Evolutionary conservation across 2,329 filamentous ascomycete genomes (phyloP).

Genomic region (Diaporthe amygdali): DNA sequence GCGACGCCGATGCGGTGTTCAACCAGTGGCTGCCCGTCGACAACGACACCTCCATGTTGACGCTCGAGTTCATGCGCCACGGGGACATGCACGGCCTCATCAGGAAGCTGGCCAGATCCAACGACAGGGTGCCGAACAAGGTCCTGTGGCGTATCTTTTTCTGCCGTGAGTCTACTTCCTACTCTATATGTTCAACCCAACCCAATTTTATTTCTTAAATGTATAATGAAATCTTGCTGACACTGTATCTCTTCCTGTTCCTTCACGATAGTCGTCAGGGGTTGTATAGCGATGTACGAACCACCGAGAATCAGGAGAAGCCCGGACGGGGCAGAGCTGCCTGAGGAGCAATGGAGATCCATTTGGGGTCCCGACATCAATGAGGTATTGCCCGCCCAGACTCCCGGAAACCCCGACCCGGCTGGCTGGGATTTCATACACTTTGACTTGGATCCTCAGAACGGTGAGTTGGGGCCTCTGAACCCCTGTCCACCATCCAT

Average conservation of each 20-base stretch:
- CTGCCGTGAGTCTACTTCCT: background rate
- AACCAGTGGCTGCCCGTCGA: background rate
- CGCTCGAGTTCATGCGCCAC: background rate
- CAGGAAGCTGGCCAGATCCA: background rate
- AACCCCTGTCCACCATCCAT: background rate
- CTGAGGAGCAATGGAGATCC: background rate
- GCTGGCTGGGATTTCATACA: background rate
- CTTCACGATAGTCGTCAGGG: background rate
- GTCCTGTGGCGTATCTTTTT: constrained; percentile 3
- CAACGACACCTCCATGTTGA: background rate
- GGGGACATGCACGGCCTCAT: background rate
- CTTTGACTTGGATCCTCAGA: constrained; percentile 10
- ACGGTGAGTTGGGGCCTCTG: background rate
- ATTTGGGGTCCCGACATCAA: background rate
- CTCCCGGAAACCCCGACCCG: no score
- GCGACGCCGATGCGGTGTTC: background rate
- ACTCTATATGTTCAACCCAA: background rate
- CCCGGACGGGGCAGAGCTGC: background rate
- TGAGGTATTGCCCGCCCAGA: background rate
- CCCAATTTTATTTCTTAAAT: background rate
- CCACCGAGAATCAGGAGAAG: background rate
- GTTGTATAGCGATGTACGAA: background rate
- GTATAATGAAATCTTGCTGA: background rate
- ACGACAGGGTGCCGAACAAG: background rate
- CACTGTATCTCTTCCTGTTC: accelerated